Percentiles rank a stretch among this genome's conserved stretches.
These are phyloP conservation scores for Pholiota microspora DNA, from an alignment of 768 basidiomycete species.

Conservation along the genomic window DNA sequence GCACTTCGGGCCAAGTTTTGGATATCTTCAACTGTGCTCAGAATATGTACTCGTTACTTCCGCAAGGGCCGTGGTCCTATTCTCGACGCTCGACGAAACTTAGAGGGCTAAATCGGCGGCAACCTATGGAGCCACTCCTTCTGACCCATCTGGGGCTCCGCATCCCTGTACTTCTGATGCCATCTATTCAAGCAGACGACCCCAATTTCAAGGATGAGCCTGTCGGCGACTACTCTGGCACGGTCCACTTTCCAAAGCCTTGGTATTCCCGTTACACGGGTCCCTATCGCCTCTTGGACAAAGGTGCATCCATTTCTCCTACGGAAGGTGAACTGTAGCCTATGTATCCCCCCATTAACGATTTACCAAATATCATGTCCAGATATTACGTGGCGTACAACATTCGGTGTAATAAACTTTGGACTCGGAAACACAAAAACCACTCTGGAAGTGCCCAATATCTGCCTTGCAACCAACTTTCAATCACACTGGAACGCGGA, in stretches of 20 bases:
- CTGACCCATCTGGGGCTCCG: not conserved
- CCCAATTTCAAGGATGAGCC: not conserved
- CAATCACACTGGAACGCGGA: not conserved
- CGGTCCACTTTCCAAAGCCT: not conserved
- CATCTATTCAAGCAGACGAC: not conserved
- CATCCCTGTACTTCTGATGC: not conserved
- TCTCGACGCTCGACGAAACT: not conserved
- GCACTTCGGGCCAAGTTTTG: not conserved
- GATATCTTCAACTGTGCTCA: not conserved
- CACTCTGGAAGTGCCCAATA: not conserved
- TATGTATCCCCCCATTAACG: too few relatives aligned
- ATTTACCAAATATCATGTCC: too few relatives aligned
- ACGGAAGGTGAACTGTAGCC: too few relatives aligned
- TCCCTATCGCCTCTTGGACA: too few relatives aligned
- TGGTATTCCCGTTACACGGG: too few relatives aligned
- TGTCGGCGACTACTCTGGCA: not conserved
- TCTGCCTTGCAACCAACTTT: not conserved
- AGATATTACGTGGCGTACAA: not conserved
- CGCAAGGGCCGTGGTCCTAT: not conserved
- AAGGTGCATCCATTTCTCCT: too few relatives aligned
- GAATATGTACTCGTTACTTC: not conserved
- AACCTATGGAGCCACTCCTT: not conserved
- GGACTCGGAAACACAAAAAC: not conserved
- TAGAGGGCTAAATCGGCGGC: not conserved
- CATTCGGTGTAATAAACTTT: not conserved